Evolutionary conservation across 768 basidiomycete genomes (phyloP).

Genomic region (Crepidotus variabilis): DNA sequence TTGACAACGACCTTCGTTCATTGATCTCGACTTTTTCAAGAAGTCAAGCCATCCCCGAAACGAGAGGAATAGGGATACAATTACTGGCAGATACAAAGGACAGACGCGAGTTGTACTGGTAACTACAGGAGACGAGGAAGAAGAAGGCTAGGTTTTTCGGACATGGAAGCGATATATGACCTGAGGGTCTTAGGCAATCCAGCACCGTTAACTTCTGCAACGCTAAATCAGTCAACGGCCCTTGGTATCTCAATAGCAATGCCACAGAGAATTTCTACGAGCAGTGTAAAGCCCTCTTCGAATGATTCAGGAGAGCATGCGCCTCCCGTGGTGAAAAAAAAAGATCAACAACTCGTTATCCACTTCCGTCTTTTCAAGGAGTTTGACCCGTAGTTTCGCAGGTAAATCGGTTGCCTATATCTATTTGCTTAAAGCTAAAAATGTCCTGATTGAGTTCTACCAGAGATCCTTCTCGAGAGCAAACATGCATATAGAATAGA

Average conservation of each 20-base stretch:
- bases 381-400: constrained; percentile 50
- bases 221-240: constrained; percentile 72
- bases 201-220: constrained; percentile 63
- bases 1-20: too few species aligned
- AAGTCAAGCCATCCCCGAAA: too few species aligned
- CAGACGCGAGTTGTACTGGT: constrained; percentile 17
- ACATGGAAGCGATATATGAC: constrained; percentile 56
- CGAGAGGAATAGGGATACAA: too few species aligned
- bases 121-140: constrained; percentile 54
- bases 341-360: constrained; percentile 79
- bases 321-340: constrained; percentile 59
- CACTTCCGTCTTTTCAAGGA: constrained; percentile 79
- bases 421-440: constrained; percentile 79
- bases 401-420: constrained; percentile 85
- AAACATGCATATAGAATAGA: too few species aligned
- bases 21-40: too few species aligned
- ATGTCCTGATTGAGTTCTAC: constrained; percentile 85
- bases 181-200: constrained; percentile 60
- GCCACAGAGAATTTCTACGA: constrained; percentile 81
- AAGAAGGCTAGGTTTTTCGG: constrained; percentile 55
- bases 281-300: constrained; percentile 68
- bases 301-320: constrained; percentile 58
- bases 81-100: constrained; percentile 9
- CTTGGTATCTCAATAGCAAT: constrained; percentile 88
- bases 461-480: constrained; percentile 52